phyloP scores from a whole-genome alignment of 768 basidiomycete genomes.

The Suillus hirtellus region DNA sequence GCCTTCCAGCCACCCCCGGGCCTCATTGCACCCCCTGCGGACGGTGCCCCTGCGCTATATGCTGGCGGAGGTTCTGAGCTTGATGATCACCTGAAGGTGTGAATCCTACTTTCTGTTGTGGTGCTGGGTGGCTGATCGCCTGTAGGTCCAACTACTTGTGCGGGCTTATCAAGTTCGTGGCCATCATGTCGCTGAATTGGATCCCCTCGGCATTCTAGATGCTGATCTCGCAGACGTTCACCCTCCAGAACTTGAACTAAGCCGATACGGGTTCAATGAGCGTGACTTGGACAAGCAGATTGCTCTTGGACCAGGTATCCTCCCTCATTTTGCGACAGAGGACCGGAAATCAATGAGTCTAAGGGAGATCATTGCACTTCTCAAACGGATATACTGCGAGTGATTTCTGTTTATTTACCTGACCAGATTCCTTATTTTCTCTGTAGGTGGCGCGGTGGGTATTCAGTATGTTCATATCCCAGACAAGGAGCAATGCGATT shows the following conservation, averaged over 20 bases:
- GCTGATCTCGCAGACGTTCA: constrained; percentile 77
- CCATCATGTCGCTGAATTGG: constrained; percentile 93
- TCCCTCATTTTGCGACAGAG: constrained; percentile 90
- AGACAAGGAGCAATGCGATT: constrained; percentile 98
- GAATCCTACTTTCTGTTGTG: constrained; percentile 16
- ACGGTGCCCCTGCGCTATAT: constrained; percentile 78
- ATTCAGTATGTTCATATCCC: constrained; percentile 96
- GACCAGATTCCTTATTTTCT: constrained; percentile 8
- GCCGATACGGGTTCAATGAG: constrained; percentile 93
- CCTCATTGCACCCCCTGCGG: constrained; percentile 68
- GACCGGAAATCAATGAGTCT: constrained; percentile 87
- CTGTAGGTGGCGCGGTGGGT: constrained; percentile 78
- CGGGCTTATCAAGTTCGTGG: constrained; percentile 99
- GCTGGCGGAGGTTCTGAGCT: constrained; percentile 72
- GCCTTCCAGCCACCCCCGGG: constrained; percentile 87
- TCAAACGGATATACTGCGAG: constrained; percentile 94
- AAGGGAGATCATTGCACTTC: constrained; percentile 86
- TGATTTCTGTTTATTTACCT: constrained; percentile 13
- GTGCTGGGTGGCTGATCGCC: constrained; percentile 3
- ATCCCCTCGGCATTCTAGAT: constrained; percentile 92
- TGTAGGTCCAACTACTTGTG: constrained; percentile 93
- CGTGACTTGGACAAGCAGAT: constrained; percentile 94
- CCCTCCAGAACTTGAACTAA: constrained; percentile 91
- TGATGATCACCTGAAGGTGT: constrained; percentile 92
- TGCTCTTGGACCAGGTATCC: constrained; percentile 91